Conservation (phyloP, 495 filamentous ascomycete species). For the Evansstolkia leycettana region DNA sequence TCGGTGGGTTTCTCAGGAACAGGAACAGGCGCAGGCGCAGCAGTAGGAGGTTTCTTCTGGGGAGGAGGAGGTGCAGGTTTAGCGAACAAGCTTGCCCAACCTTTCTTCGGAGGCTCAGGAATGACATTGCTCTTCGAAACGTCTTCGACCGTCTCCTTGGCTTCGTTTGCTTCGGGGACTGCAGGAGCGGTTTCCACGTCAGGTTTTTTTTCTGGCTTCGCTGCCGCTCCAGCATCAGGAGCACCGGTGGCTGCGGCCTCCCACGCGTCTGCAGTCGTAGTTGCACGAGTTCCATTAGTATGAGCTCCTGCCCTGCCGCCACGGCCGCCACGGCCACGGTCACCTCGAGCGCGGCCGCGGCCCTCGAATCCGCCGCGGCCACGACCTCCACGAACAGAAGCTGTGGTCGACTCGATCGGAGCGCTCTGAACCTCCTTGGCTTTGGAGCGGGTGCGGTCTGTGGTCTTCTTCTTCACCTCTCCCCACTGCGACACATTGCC, state of each 20-base stretch:
- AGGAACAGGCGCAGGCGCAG: constrained; percentile 18
- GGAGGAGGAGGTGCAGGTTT: constrained; percentile 29
- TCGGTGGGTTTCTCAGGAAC: constrained; percentile 12
- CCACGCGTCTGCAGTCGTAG: constrained; percentile 23
- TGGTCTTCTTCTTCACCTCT: constrained; percentile 86
- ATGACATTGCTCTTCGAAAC: constrained; percentile 27
- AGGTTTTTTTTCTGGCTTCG: constrained; percentile 14
- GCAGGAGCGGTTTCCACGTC: constrained; percentile 17
- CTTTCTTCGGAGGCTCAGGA: constrained; percentile 42
- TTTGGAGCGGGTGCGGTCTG: constrained; percentile 74
- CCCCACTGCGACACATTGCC: constrained; percentile 88
- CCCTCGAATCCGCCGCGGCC: constrained; percentile 54
- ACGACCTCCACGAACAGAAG: constrained; percentile 50
- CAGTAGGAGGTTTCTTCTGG: constrained; percentile 22
- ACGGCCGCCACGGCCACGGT: constrained; percentile 64
- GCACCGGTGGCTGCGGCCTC: constrained; percentile 28
- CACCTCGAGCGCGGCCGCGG: constrained; percentile 57
- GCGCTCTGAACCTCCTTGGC: constrained; percentile 55
- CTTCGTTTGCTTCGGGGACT: constrained; percentile 13
- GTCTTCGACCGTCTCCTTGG: constrained; percentile 15
- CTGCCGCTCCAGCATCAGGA: constrained; percentile 10
- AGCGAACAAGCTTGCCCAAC: constrained; percentile 53
- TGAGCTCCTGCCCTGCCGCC: constrained; percentile 54
- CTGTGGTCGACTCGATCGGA: constrained; percentile 29
- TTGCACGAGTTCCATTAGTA: constrained; percentile 38